phyloP scores from a whole-genome alignment of 2,329 filamentous ascomycete species.

The Colletotrichum siamense region DNA sequence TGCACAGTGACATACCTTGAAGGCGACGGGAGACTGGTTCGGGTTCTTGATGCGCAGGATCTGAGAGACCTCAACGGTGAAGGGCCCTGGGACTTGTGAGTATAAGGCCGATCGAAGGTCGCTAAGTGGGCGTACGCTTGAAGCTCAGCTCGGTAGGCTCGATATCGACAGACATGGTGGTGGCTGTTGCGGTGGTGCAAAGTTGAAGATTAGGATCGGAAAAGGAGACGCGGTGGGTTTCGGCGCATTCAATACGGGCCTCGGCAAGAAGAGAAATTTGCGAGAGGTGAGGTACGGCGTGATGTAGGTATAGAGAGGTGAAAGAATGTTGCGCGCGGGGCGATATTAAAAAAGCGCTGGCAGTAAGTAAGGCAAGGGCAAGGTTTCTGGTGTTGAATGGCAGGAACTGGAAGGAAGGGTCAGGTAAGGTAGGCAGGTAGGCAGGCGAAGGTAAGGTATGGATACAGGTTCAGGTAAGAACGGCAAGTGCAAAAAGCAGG shows the following conservation, averaged over 20 bases:
- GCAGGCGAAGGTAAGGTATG: slow-evolving; percentile 1
- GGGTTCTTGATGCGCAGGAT: slow-evolving; percentile 70
- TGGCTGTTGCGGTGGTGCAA: slow-evolving; percentile 21
- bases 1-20: slow-evolving; percentile 61
- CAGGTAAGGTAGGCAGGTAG: neutral
- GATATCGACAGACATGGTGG: slow-evolving; percentile 91
- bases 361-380: slow-evolving; percentile 7
- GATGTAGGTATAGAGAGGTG: neutral
- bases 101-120: slow-evolving; percentile 13
- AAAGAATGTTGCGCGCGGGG: slow-evolving; percentile 16
- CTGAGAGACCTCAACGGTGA: slow-evolving; percentile 70
- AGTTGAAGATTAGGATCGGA: neutral
- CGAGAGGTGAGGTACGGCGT: neutral
- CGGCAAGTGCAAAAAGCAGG: slow-evolving; percentile 20
- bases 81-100: slow-evolving; percentile 57
- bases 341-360: slow-evolving; percentile 16
- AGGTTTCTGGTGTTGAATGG: neutral
- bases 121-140: slow-evolving; percentile 70
- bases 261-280: slow-evolving; percentile 2
- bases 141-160: slow-evolving; percentile 92
- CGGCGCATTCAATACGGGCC: slow-evolving; percentile 13
- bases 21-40: slow-evolving; percentile 67
- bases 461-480: neutral
- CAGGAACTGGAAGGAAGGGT: neutral
- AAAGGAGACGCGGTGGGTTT: slow-evolving; percentile 13